These are phyloP conservation scores for Fusarium sp. DNA, from an alignment of 2,329 filamentous ascomycete genomes.

Conservation along the genomic window DNA sequence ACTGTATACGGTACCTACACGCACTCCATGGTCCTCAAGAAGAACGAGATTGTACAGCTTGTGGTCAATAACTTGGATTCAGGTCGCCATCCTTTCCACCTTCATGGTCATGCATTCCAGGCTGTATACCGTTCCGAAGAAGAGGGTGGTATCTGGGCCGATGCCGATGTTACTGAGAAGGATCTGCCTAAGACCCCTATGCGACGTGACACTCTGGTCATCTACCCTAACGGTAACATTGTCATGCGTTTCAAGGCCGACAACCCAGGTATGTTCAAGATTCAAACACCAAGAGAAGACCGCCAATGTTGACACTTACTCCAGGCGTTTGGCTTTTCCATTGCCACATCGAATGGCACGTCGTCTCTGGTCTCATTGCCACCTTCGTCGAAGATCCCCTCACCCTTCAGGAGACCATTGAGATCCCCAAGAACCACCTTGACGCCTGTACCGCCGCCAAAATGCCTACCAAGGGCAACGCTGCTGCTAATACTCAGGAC, in stretches of 20 bases:
- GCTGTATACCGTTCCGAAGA: slow-evolving; percentile 73
- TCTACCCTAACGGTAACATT: slow-evolving; percentile 77
- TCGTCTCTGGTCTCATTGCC: slow-evolving; percentile 75
- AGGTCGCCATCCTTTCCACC: slow-evolving; percentile 81
- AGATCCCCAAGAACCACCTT: slow-evolving; percentile 72
- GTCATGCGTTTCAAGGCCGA: slow-evolving; percentile 78
- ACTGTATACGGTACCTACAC: slow-evolving; percentile 77
- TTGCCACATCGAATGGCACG: slow-evolving; percentile 87
- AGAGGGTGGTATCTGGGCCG: slow-evolving; percentile 69
- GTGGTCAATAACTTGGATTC: slow-evolving; percentile 82
- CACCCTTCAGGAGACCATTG: slow-evolving; percentile 72
- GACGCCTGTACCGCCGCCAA: slow-evolving; percentile 69
- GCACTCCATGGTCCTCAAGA: slow-evolving; percentile 77
- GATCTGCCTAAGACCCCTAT: slow-evolving; percentile 72
- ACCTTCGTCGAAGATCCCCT: slow-evolving; percentile 76
- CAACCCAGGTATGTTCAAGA: slow-evolving; percentile 69
- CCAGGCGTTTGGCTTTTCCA: slow-evolving; percentile 80
- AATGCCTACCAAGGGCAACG: slow-evolving; percentile 76
- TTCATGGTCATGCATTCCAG: slow-evolving; percentile 85
- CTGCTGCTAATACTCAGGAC: slow-evolving; percentile 78
- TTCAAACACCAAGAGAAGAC: neutral
- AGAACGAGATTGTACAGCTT: slow-evolving; percentile 78
- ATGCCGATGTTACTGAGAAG: slow-evolving; percentile 56
- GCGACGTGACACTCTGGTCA: slow-evolving; percentile 77
- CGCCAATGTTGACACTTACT: neutral